A percentile compares a stretch with the other conserved stretches of the same genome.
Evolutionary conservation across 1,284 basidiomycete genomes (phyloP).

Genomic region (Fomitiporia mediterranea): DNA sequence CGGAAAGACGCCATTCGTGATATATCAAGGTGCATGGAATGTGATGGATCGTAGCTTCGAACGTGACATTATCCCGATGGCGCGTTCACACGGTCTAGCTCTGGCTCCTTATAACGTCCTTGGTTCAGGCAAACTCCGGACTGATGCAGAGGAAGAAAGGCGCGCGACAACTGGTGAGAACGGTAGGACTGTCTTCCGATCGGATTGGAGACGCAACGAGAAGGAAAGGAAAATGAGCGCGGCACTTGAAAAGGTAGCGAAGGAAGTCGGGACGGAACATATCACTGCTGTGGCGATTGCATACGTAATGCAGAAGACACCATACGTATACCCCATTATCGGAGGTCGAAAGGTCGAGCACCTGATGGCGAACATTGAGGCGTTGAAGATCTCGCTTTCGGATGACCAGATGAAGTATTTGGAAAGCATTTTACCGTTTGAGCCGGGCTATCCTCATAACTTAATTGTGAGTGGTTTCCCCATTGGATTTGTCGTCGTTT

Average conservation of each 20-base stretch:
- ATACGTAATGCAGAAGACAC: conserved; percentile 44
- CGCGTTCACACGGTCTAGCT: conserved; percentile 41
- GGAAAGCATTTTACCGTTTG: conserved; percentile 33
- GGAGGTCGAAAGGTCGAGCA: conserved; percentile 36
- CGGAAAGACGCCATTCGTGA: conserved; percentile 44
- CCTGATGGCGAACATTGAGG: conserved; percentile 27
- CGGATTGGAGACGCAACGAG: conserved; percentile 39
- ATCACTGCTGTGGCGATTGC: conserved; percentile 38
- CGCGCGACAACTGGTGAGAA: conserved; percentile 40
- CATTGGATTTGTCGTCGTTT: conserved; percentile 11
- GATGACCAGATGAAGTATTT: conserved; percentile 24
- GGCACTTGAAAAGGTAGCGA: conserved; percentile 45
- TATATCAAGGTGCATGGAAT: conserved; percentile 53
- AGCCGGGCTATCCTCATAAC: conserved; percentile 39
- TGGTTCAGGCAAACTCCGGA: conserved; percentile 43
- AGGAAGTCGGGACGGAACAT: conserved; percentile 29
- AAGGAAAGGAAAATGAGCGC: conserved; percentile 36
- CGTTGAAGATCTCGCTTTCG: conserved; percentile 26
- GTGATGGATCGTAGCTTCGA: conserved; percentile 47
- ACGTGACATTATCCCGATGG: conserved; percentile 54
- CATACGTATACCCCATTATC: conserved; percentile 47
- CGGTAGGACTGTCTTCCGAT: conserved; percentile 29
- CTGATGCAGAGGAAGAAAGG: conserved; percentile 42
- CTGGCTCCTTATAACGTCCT: conserved; percentile 50
- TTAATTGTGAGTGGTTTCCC: conserved; percentile 35